Evolutionary conservation across 225 moss, liverwort and hornwort species (phyloP).

Genomic region (Polytrichum commune): DNA sequence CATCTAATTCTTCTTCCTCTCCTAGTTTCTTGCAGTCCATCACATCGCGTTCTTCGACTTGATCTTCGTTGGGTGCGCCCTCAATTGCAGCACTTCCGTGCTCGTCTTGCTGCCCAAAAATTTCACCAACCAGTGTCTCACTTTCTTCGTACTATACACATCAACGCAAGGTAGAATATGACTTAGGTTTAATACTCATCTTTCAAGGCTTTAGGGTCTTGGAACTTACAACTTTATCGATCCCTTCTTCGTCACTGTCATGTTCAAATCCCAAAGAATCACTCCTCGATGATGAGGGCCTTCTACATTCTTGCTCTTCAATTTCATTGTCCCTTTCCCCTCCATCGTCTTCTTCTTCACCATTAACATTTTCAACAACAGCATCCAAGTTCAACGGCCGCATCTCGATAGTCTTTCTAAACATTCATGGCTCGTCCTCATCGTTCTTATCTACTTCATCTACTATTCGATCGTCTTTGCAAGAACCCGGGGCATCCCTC

Average conservation of each 20-base stretch:
- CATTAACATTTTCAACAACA: not conserved
- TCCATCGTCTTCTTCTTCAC: conserved; percentile 1
- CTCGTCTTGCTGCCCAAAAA: no score
- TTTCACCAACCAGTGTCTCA: not conserved
- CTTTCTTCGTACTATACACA: not conserved
- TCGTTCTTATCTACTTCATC: not conserved
- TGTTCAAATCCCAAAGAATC: not conserved
- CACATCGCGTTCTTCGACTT: no score
- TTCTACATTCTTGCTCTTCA: not conserved
- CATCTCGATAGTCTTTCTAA: not conserved
- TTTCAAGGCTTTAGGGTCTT: not conserved
- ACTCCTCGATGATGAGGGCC: not conserved
- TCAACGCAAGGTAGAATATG: not conserved
- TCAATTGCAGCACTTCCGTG: no score
- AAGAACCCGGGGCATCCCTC: not conserved
- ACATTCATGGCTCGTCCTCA: not conserved
- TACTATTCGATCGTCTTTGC: not conserved
- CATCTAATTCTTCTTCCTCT: no score
- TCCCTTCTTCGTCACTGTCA: not conserved
- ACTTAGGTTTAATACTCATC: not conserved
- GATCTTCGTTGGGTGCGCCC: no score
- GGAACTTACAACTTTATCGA: not conserved
- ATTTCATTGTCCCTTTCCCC: not conserved
- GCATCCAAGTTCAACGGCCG: not conserved
- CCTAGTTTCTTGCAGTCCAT: no score